Evolutionary conservation across 2,329 filamentous ascomycete genomes (phyloP).

Genomic region (Seiridium cupressi): DNA sequence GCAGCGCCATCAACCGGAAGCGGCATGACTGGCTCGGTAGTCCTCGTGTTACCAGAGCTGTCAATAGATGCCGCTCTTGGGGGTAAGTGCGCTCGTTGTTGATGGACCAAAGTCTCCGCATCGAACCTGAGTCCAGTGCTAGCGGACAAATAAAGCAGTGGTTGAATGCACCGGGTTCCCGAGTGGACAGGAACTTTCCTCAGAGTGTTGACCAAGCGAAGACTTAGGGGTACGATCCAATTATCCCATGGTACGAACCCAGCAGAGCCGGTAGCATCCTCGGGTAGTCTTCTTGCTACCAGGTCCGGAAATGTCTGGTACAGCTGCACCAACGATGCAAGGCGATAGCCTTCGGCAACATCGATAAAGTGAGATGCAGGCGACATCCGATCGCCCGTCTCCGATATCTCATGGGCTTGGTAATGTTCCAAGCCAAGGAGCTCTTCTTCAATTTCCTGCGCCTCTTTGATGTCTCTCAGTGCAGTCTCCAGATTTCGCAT

Average conservation of each 20-base stretch:
- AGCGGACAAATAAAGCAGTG: slow-evolving; percentile 34
- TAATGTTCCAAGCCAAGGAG: slow-evolving; percentile 29
- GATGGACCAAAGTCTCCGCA: slow-evolving; percentile 13
- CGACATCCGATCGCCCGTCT: slow-evolving; percentile 26
- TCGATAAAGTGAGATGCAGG: slow-evolving; percentile 28
- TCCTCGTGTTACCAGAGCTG: background rate
- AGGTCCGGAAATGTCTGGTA: slow-evolving; percentile 37
- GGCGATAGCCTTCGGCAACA: slow-evolving; percentile 35
- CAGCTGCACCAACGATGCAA: slow-evolving; percentile 35
- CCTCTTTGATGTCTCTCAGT: slow-evolving; percentile 29
- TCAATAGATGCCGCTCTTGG: background rate
- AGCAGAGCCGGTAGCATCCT: slow-evolving; percentile 10
- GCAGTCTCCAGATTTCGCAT: slow-evolving; percentile 21
- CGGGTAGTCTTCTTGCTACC: slow-evolving; percentile 25
- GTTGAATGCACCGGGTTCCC: slow-evolving; percentile 34
- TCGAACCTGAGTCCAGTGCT: slow-evolving; percentile 29
- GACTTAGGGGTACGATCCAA: slow-evolving; percentile 33
- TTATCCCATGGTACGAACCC: slow-evolving; percentile 29
- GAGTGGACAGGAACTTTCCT: slow-evolving; percentile 32
- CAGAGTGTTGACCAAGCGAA: slow-evolving; percentile 29
- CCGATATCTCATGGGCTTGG: slow-evolving; percentile 15
- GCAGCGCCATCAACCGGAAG: background rate
- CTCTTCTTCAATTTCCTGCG: slow-evolving; percentile 31
- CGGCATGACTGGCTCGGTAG: no score
- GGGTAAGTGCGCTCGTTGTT: slow-evolving; percentile 9